phyloP scores from a whole-genome alignment of 345 rosid genomes.

The Turritis glabra region DNA sequence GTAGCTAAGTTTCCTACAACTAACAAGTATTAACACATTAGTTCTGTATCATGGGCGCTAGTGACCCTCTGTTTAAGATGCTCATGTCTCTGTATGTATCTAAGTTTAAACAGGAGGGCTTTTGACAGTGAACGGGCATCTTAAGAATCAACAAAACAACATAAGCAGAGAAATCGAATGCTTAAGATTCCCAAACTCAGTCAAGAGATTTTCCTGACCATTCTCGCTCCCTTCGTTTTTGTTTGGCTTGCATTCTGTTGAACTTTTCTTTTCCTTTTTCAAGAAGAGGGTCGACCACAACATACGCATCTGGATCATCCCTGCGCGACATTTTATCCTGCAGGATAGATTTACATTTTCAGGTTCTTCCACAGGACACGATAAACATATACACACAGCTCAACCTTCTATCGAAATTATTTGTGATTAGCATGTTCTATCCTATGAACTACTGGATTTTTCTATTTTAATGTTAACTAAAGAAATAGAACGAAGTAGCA shows the following conservation, averaged over 20 bases:
- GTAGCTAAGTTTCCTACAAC: conserved; percentile 3
- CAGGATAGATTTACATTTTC: conserved; percentile 13
- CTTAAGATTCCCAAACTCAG: conserved; percentile 40
- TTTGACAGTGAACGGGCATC: not conserved
- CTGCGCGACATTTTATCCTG: conserved; percentile 84
- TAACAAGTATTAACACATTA: conserved; percentile 9
- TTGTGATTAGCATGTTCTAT: not conserved
- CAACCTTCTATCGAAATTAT: conserved; percentile 4
- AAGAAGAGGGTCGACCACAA: conserved; percentile 86
- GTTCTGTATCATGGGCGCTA: not conserved
- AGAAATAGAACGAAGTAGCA: not conserved
- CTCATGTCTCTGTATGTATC: conserved; percentile 20
- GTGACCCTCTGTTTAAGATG: conserved; percentile 10
- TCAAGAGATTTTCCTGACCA: conserved; percentile 96
- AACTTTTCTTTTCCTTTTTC: conserved; percentile 98
- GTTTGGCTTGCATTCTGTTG: conserved; percentile 89
- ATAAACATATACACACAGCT: not conserved
- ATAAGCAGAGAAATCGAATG: not conserved
- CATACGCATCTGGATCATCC: conserved; percentile 84
- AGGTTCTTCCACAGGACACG: not conserved
- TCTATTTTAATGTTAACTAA: not conserved
- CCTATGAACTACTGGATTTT: conserved; percentile 6
- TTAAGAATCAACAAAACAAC: conserved; percentile 5
- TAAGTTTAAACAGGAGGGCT: conserved; percentile 1
- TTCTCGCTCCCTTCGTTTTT: conserved; percentile 76